Percentiles rank a stretch among this genome's conserved stretches.
phyloP scores from a whole-genome alignment of 176 grass and related monocot genomes.

The Triticum turgidum region DNA sequence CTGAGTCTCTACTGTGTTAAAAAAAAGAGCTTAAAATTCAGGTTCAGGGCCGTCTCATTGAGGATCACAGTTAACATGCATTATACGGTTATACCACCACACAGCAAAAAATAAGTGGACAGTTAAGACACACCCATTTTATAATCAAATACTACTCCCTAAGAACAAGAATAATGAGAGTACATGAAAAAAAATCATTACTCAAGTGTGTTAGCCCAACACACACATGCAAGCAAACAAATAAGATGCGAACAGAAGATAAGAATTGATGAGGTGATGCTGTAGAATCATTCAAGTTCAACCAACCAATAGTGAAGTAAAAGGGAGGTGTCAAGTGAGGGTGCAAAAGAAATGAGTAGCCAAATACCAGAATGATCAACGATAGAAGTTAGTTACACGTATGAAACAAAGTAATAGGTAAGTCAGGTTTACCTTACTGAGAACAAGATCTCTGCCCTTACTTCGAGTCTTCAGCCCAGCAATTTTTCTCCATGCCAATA shows the following conservation, averaged over 20 bases:
- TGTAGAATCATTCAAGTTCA: no score
- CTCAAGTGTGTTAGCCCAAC: neutral
- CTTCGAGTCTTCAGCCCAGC: neutral
- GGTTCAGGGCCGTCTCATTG: neutral
- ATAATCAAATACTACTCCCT: no score
- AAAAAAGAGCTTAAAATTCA: neutral
- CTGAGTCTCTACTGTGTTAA: no score
- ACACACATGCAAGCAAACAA: neutral
- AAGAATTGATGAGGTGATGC: neutral
- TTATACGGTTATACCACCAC: neutral
- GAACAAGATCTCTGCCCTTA: constrained; percentile 15
- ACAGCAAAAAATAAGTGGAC: neutral
- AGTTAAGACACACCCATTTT: neutral
- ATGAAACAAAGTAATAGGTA: neutral
- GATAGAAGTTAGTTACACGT: neutral
- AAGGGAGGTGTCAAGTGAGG: neutral
- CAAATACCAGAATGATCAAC: neutral
- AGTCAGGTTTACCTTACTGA: neutral
- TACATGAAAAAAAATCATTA: neutral
- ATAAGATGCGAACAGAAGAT: neutral
- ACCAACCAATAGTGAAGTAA: neutral
- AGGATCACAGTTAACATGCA: neutral
- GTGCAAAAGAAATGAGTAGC: neutral
- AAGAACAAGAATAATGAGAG: neutral
- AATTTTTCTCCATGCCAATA: neutral